Base-by-base conservation (phyloP, 139 green algal species). In the Asterochloris sp. region DNA sequence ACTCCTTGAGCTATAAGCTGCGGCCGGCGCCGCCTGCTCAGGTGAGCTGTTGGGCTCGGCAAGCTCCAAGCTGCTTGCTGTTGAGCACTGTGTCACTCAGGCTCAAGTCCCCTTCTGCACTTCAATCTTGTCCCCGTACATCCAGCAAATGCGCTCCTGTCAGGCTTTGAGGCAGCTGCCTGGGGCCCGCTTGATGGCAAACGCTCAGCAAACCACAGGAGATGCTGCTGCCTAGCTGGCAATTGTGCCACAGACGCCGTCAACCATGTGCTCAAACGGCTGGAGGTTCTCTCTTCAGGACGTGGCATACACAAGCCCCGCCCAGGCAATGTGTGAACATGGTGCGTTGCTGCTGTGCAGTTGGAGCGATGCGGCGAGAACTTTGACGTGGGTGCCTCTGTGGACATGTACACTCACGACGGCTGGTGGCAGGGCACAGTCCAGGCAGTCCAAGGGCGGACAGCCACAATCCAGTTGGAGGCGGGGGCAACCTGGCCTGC, bases 401-500 rank as follows among this genome's bases (percentile, higher is more conserved):
- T n/a, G 62, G n/a, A 21, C 28, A 11, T 64, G 15, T 64, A 47
- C 27, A 19, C 10, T 19, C 38, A 21, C 60, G 69, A 11, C 10
- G 69, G 82, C 74, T 85, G 84, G 17, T 82, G 74, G 79, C 38
- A 62, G 17, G 61, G 27, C 60, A 68, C 17, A 79, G 81, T 15
- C 38, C 10, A 19, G 38, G 47, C 1, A 74, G 76, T 10, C 10
- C 14, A 10, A 24, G 76, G n/a, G 83, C 84, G 19, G 88, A 91
- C 24, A 62, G 47, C 24, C 67, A 85, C 16, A 84, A 91, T 62
- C 74, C 80, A 19, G 82, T 82, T 61, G 62, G 83, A 23, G 81
- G 89, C 61, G 84, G 81, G 14, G 86, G 80, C 68, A 89, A 86
- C 86, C 90, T 86, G 88, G 83, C 83, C 79, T 71, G 66, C n/a